Evolutionary conservation across 495 filamentous ascomycete genomes (phyloP).

Genomic region (Hyphodiscus hymeniophilus): DNA sequence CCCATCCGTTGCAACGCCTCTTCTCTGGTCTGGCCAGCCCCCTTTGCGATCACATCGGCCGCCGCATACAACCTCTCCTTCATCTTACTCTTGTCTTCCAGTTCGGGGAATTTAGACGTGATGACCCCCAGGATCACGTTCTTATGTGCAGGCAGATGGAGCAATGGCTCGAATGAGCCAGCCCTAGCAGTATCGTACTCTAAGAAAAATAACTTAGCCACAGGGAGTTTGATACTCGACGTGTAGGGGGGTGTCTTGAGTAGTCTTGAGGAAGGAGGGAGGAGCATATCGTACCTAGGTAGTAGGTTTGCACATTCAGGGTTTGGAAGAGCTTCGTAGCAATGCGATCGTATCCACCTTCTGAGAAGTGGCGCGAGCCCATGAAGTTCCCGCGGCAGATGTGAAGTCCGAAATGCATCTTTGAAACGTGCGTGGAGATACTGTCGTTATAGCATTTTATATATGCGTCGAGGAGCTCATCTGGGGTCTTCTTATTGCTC

Average conservation of each 20-base stretch:
- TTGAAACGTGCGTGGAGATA: constrained; percentile 51
- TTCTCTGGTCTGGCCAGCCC: constrained; percentile 37
- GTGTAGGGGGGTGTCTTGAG: too few relatives aligned
- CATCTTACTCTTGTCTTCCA: constrained; percentile 70
- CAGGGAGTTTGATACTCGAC: too few relatives aligned
- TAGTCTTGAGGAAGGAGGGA: too few relatives aligned
- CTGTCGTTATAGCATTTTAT: constrained; percentile 71
- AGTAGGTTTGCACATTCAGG: constrained; percentile 49
- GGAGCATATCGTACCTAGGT: too few relatives aligned
- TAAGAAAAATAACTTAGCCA: too few relatives aligned
- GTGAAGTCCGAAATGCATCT: constrained; percentile 71
- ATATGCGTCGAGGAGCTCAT: constrained; percentile 64
- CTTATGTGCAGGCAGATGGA: constrained; percentile 62
- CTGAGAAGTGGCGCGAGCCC: constrained; percentile 66
- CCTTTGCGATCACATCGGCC: constrained; percentile 18
- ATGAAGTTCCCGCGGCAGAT: constrained; percentile 80
- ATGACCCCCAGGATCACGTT: constrained; percentile 72
- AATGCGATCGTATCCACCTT: constrained; percentile 74
- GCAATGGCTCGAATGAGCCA: constrained; percentile 72
- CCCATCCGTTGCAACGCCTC: constrained; percentile 56
- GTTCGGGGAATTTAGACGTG: constrained; percentile 62
- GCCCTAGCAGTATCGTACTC: constrained; percentile 74
- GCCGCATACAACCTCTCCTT: constrained; percentile 15
- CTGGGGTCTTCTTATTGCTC: constrained; percentile 47
- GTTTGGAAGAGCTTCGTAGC: constrained; percentile 72